Conservation (phyloP, 805 yeast genomes). For the Zygotorulaspora florentina region DNA sequence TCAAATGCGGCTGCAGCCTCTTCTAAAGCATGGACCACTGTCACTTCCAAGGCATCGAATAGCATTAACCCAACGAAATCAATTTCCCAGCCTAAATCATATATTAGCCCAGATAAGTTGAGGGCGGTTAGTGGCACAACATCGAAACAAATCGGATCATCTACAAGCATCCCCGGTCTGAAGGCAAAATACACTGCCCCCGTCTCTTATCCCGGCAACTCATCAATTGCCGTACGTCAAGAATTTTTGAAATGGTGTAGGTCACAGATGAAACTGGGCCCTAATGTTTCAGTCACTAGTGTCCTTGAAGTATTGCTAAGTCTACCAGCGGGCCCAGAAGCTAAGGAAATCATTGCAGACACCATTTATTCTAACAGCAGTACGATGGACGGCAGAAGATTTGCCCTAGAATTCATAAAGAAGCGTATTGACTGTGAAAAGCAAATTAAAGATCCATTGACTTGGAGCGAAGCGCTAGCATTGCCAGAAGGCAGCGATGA, state of each 20-base stretch:
- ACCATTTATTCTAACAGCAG: slow-evolving; percentile 84
- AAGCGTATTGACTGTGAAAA: slow-evolving; percentile 70
- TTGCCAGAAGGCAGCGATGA: slow-evolving; percentile 42
- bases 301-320: slow-evolving; percentile 75
- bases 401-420: slow-evolving; percentile 84
- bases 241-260: slow-evolving; percentile 74
- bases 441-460: slow-evolving; percentile 43
- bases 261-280: slow-evolving; percentile 59
- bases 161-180: slow-evolving; percentile 28
- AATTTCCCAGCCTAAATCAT: slow-evolving; percentile 21
- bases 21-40: slow-evolving; percentile 31
- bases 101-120: slow-evolving; percentile 35
- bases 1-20: slow-evolving; percentile 21
- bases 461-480: slow-evolving; percentile 71
- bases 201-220: slow-evolving; percentile 29
- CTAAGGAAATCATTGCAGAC: slow-evolving; percentile 84
- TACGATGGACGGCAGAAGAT: slow-evolving; percentile 90
- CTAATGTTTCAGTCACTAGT: slow-evolving; percentile 73
- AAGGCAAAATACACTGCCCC: slow-evolving; percentile 22
- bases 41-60: slow-evolving; percentile 30
- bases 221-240: slow-evolving; percentile 44
- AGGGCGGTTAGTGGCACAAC: slow-evolving; percentile 30
- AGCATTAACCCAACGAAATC: slow-evolving; percentile 17
- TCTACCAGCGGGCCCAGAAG: slow-evolving; percentile 70
- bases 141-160: slow-evolving; percentile 26